phyloP scores from a whole-genome alignment of 768 basidiomycete genomes.

The Kwoniella sp. region DNA sequence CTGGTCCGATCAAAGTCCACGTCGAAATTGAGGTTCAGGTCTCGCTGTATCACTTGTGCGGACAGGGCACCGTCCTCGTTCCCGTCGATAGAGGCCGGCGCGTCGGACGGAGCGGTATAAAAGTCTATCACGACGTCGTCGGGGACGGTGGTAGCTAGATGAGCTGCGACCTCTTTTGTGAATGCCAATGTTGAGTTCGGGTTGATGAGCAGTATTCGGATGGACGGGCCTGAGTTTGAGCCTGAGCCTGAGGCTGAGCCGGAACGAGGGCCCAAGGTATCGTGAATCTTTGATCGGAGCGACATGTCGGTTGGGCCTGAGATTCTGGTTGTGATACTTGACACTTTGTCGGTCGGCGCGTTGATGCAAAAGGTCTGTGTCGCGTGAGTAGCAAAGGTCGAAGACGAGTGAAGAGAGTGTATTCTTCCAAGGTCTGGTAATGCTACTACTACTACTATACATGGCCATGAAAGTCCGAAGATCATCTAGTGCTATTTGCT shows the following conservation, averaged over 20 bases:
- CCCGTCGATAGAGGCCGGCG: conserved; percentile 25
- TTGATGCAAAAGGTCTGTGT: background rate
- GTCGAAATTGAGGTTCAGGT: conserved; percentile 14
- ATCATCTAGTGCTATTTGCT: no score
- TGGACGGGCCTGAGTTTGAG: conserved; percentile 7
- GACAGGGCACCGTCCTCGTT: conserved; percentile 25
- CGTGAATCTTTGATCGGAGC: conserved; percentile 19
- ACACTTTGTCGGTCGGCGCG: background rate
- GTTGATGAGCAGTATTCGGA: conserved; percentile 28
- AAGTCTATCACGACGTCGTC: conserved; percentile 17
- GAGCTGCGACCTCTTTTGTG: conserved; percentile 15
- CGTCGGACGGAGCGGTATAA: conserved; percentile 23
- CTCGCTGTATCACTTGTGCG: conserved; percentile 9
- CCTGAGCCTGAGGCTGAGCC: background rate
- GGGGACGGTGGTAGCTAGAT: conserved; percentile 9
- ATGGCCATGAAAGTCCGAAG: no score
- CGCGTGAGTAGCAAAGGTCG: background rate
- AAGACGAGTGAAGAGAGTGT: no score
- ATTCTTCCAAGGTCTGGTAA: no score
- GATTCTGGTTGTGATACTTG: no score
- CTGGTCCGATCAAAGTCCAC: background rate
- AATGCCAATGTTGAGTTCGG: conserved; percentile 28
- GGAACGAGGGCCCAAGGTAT: conserved; percentile 7
- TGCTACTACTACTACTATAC: no score
- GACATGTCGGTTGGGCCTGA: background rate